Conservation (phyloP, 805 yeast species). For the Blastobotrys attinorum region DNA sequence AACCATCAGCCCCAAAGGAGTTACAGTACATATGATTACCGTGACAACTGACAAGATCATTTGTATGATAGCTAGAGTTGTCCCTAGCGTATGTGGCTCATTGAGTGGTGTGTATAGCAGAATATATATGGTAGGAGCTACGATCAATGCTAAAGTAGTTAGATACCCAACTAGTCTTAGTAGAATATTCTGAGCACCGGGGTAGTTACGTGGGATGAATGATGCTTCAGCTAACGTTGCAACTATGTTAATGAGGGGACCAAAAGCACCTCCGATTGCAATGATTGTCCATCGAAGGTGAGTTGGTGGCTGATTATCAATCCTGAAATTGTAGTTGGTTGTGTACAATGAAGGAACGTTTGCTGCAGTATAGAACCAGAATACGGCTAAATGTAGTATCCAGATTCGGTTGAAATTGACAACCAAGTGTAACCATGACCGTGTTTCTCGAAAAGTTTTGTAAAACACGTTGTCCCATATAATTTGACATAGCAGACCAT, state of each 20-base stretch:
- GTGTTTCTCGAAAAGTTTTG: constrained; percentile 90
- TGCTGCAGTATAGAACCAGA: constrained; percentile 93
- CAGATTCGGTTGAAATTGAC: constrained; percentile 98
- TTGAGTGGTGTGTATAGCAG: constrained; percentile 32
- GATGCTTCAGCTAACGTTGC: constrained; percentile 93
- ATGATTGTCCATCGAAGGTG: constrained; percentile 90
- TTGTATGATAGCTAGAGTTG: constrained; percentile 71
- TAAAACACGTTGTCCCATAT: constrained; percentile 88
- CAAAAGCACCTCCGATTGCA: constrained; percentile 88
- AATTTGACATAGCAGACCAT: constrained; percentile 80
- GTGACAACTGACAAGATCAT: constrained; percentile 86
- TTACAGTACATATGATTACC: constrained; percentile 74
- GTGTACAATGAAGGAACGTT: constrained; percentile 91
- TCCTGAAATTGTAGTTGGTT: constrained; percentile 70
- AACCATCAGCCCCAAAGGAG: constrained; percentile 96
- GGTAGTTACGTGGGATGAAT: constrained; percentile 97
- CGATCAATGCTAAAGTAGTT: constrained; percentile 55
- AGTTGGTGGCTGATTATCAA: constrained; percentile 79
- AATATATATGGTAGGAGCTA: constrained; percentile 81
- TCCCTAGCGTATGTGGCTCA: constrained; percentile 56
- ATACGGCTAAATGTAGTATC: constrained; percentile 83
- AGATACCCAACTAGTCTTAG: constrained; percentile 35
- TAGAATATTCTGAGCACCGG: constrained; percentile 95
- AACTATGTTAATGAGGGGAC: constrained; percentile 66
- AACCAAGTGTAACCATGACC: constrained; percentile 95